Evolutionary conservation across 1,284 basidiomycete genomes (phyloP), one percentile per base, ranked within the genome.

Genomic region (Taiwanofungus camphoratus): DNA sequence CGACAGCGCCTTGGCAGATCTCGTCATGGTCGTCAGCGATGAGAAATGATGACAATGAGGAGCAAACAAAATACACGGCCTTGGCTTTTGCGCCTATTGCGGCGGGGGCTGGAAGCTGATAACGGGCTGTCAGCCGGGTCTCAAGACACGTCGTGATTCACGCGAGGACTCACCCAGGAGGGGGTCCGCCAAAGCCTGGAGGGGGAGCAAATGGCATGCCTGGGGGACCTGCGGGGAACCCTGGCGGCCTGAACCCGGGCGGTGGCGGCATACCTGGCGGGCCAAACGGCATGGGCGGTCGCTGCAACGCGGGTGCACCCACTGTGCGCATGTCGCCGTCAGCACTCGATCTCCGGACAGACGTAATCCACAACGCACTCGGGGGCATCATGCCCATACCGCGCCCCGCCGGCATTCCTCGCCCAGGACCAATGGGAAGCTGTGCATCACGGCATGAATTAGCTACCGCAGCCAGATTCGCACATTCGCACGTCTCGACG

Each of bases 351-450:
- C 46, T 47, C 37, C 24, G 18, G 16, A 19, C 40, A 43, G 39
- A 45, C 32, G 42, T 20, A 9, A 4, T 3, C 8, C 27, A 20
- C 7, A 30, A 75, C 87, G 58, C 63, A 88, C 90, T 82, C 19
- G 91, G 89, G 51, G 91, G 92, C 76, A 94, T 83, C 76, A 94
- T 87, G 45, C 93, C 93, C 79, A 98, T 96, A 40, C 96, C 95
- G 58, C 95, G 86, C 52, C 96, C 95, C 45, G 95, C 93, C 58
- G 94, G 91, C 70, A 92, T 85, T 55, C 93, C 96, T 49, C 88
- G 82, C 51, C 96, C 96, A 59, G 94, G 92, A 42, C 95, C 96
- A 47, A 81, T 76, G 52, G 87, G 84, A 51, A 94, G 73, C 90
- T 92, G 60, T 31, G 54, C n/a, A 36, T 20, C 23, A 45, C 12